Evolutionary conservation across 305 asterid species (phyloP).

Genomic region (Fraxinus platypoda): DNA sequence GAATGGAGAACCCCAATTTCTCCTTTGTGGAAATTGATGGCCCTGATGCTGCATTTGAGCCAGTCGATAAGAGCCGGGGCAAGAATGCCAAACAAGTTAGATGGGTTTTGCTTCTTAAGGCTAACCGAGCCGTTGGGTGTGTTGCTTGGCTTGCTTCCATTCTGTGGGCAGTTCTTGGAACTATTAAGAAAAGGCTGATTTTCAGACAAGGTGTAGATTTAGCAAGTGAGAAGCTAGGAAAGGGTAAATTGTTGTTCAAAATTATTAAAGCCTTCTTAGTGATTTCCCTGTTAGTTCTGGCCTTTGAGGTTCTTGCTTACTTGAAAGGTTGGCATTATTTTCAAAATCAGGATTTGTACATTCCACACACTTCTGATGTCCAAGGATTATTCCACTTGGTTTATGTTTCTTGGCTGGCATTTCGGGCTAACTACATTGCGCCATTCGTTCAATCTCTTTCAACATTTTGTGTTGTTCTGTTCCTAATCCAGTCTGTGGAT

Average conservation of each 20-base stretch:
- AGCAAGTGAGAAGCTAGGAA: constrained; percentile 60
- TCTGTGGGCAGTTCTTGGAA: constrained; percentile 41
- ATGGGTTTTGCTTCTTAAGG: constrained; percentile 59
- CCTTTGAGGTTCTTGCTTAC: constrained; percentile 50
- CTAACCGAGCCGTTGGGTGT: constrained; percentile 59
- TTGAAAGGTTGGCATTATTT: constrained; percentile 55
- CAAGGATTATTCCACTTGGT: constrained; percentile 36
- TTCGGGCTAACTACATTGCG: constrained; percentile 43
- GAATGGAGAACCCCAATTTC: constrained; percentile 59
- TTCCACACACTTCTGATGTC: constrained; percentile 40
- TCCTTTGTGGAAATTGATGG: constrained; percentile 66
- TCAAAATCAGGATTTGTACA: constrained; percentile 33
- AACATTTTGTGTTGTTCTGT: constrained; percentile 48
- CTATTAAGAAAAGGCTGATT: constrained; percentile 45
- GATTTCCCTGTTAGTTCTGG: constrained; percentile 40
- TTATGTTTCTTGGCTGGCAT: constrained; percentile 57
- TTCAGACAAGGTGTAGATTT: constrained; percentile 42
- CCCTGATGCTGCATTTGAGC: constrained; percentile 64
- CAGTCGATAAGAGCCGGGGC: constrained; percentile 54
- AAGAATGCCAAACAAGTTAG: constrained; percentile 58
- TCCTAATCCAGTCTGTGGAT: constrained; percentile 59
- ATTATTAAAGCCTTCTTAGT: constrained; percentile 37
- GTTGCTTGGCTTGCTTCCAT: constrained; percentile 52
- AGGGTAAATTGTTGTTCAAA: constrained; percentile 42
- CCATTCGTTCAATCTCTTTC: constrained; percentile 51